These are phyloP conservation scores for Colletotrichum echinochloae DNA, from an alignment of 2,329 filamentous ascomycete species.

Conservation along the genomic window DNA sequence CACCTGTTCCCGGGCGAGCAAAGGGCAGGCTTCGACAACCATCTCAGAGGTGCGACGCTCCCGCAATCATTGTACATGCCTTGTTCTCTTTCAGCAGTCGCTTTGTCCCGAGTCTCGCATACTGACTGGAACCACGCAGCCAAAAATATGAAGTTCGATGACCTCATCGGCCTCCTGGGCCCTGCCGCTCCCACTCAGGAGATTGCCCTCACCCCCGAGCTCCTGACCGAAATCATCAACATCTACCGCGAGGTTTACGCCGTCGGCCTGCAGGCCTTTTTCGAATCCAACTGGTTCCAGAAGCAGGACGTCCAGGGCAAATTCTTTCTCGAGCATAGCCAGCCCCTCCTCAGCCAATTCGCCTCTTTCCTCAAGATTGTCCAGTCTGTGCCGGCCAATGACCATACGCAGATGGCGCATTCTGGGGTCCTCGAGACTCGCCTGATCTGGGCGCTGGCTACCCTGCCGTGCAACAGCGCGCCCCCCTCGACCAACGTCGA, in stretches of 20 bases:
- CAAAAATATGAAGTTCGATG: slow-evolving; percentile 78
- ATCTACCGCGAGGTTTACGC: slow-evolving; percentile 83
- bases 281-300: slow-evolving; percentile 88
- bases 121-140: slow-evolving; percentile 63
- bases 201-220: slow-evolving; percentile 63
- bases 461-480: slow-evolving; percentile 57
- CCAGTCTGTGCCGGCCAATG: slow-evolving; percentile 60
- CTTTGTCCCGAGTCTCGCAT: slow-evolving; percentile 46
- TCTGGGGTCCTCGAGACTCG: slow-evolving; percentile 68
- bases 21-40: slow-evolving; percentile 47
- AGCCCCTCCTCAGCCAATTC: slow-evolving; percentile 73
- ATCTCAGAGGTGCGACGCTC: slow-evolving; percentile 64
- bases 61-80: slow-evolving; percentile 41
- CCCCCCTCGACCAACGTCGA: slow-evolving; percentile 52
- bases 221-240: slow-evolving; percentile 74
- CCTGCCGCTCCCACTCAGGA: slow-evolving; percentile 67
- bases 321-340: slow-evolving; percentile 63
- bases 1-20: slow-evolving; percentile 46
- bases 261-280: slow-evolving; percentile 77
- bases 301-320: slow-evolving; percentile 57
- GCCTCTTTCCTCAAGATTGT: slow-evolving; percentile 71
- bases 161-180: slow-evolving; percentile 74
- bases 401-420: slow-evolving; percentile 64
- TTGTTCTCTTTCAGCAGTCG: slow-evolving; percentile 48
- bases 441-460: slow-evolving; percentile 70